A percentile compares a stretch with the other conserved stretches of the same genome.
phyloP scores from a whole-genome alignment of 495 filamentous ascomycete genomes.

The Penicillium lividum region DNA sequence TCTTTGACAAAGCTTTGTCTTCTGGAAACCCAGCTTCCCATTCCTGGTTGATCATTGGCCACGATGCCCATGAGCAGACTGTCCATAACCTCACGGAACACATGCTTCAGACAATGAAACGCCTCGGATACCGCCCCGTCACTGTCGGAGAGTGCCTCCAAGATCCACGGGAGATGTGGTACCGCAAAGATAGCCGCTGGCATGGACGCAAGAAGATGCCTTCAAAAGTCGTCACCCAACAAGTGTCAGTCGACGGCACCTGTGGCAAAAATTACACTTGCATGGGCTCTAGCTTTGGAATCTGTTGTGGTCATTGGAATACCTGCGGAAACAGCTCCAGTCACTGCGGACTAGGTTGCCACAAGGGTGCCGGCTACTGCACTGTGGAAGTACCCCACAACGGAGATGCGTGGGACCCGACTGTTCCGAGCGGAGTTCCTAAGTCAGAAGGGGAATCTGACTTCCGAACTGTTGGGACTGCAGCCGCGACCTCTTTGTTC shows the following conservation, averaged over 20 bases:
- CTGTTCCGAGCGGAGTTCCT: constrained; percentile 6
- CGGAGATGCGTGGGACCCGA: constrained; percentile 28
- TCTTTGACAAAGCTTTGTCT: constrained; percentile 59
- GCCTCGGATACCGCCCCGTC: constrained; percentile 63
- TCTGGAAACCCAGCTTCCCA: constrained; percentile 41
- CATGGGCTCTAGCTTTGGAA: constrained; percentile 42
- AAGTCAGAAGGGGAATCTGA: constrained; percentile 25
- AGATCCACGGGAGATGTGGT: constrained; percentile 73
- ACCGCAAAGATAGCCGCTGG: constrained; percentile 44
- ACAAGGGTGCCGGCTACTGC: constrained; percentile 51
- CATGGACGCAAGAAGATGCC: constrained; percentile 27
- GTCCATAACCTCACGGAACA: constrained; percentile 76
- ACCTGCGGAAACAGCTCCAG: constrained; percentile 51
- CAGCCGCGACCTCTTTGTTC: constrained; percentile 27
- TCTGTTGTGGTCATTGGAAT: constrained; percentile 43
- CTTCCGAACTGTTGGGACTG: constrained; percentile 20
- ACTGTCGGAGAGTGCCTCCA: constrained; percentile 78
- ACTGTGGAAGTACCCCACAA: constrained; percentile 25
- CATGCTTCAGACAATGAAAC: constrained; percentile 60
- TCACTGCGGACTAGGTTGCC: constrained; percentile 54
- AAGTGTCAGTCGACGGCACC: constrained; percentile 52
- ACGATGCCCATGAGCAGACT: constrained; percentile 78
- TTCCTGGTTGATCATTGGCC: constrained; percentile 68
- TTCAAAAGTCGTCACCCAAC: constrained; percentile 32
- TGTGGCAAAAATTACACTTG: constrained; percentile 55